phyloP scores from a whole-genome alignment of 1,139 yeast genomes.

The Pneumocystis wakefieldiae region DNA sequence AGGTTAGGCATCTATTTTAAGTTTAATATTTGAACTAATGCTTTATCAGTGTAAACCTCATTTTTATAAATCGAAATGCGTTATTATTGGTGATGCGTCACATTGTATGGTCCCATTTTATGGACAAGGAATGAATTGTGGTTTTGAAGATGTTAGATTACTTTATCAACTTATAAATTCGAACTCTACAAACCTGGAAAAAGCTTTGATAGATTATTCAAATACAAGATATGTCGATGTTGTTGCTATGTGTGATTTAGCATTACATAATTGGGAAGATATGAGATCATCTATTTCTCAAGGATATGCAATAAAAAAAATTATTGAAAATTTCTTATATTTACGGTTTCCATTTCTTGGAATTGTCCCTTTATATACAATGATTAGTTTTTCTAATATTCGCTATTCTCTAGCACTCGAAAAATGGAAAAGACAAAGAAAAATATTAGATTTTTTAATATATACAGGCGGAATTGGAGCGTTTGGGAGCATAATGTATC shows the following conservation, averaged over 20 bases:
- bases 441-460: slow-evolving; percentile 22
- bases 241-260: slow-evolving; percentile 59
- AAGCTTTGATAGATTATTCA: slow-evolving; percentile 47
- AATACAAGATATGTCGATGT: slow-evolving; percentile 47
- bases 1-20: slow-evolving; percentile 10
- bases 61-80: slow-evolving; percentile 46
- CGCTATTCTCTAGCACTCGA: slow-evolving; percentile 56
- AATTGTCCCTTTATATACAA: slow-evolving; percentile 64
- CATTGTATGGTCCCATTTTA: slow-evolving; percentile 96
- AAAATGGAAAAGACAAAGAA: slow-evolving; percentile 38
- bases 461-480: slow-evolving; percentile 2
- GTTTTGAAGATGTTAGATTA: slow-evolving; percentile 74
- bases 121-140: slow-evolving; percentile 96
- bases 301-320: slow-evolving; percentile 48
- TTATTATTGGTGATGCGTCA: slow-evolving; percentile 83
- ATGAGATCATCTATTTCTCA: slow-evolving; percentile 74
- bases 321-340: slow-evolving; percentile 52
- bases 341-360: slow-evolving; percentile 29
- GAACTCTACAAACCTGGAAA: slow-evolving; percentile 27
- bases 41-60: slow-evolving; percentile 44
- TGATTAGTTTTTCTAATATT: slow-evolving; percentile 83
- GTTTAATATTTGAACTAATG: background rate
- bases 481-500: background rate
- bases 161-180: slow-evolving; percentile 43
- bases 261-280: slow-evolving; percentile 68